Percentiles rank a stretch among this genome's conserved stretches.
Evolutionary conservation across 2,329 filamentous ascomycete genomes (phyloP).

Genomic region (Aureobasidium sp.): DNA sequence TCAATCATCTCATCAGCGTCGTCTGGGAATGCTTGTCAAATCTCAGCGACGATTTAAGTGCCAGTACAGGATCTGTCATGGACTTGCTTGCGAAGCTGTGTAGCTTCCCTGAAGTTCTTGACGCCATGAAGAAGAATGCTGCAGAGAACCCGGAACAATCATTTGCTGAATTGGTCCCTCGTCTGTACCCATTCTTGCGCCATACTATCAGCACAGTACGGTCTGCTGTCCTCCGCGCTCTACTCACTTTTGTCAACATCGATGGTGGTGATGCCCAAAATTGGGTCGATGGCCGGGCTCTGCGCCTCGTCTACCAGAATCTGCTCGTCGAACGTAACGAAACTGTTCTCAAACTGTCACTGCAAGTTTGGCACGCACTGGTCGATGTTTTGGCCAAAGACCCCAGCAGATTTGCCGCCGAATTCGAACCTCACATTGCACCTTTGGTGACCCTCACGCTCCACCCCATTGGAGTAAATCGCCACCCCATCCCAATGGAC

Average conservation of each 20-base stretch:
- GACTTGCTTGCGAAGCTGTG: conserved; percentile 93
- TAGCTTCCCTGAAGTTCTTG: conserved; percentile 83
- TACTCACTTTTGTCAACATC: conserved; percentile 87
- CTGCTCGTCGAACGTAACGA: conserved; percentile 87
- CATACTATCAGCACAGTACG: conserved; percentile 97
- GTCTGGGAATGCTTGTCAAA: conserved; percentile 97
- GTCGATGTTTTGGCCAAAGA: conserved; percentile 59
- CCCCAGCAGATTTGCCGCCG: conserved; percentile 58
- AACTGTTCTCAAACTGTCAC: conserved; percentile 70
- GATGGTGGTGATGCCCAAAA: conserved; percentile 71
- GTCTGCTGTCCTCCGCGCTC: conserved; percentile 82
- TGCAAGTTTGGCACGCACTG: conserved; percentile 80
- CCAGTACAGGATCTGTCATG: conserved; percentile 97
- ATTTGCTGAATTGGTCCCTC: conserved; percentile 84
- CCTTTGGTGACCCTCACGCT: conserved; percentile 78
- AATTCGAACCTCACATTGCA: conserved; percentile 69
- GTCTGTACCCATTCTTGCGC: conserved; percentile 89
- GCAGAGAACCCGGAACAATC: conserved; percentile 76
- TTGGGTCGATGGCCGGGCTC: conserved; percentile 85
- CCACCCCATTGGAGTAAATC: conserved; percentile 85
- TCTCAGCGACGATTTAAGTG: conserved; percentile 92
- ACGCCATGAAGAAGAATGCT: conserved; percentile 89
- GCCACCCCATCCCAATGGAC: conserved; percentile 90
- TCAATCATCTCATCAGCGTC: conserved; percentile 81
- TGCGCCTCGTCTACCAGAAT: conserved; percentile 90